A percentile compares a stretch with the other conserved stretches of the same genome.
phyloP scores from a whole-genome alignment of 192 early-diverging fungal species.

The Coemansia sp. region DNA sequence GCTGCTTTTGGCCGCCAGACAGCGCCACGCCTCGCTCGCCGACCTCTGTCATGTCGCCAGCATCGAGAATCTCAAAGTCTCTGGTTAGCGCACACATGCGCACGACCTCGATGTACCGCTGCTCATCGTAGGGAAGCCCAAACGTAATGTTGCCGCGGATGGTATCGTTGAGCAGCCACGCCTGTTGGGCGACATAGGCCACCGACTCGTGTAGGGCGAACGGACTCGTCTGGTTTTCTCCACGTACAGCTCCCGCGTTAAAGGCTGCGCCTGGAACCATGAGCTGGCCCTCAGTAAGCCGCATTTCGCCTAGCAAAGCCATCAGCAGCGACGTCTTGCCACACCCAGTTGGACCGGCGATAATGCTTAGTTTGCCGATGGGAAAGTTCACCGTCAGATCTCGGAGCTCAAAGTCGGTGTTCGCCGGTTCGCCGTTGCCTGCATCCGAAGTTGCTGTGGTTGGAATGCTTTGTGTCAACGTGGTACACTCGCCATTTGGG shows the following conservation, averaged over 20 bases:
- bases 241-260: conserved; percentile 61
- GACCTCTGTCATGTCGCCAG: conserved; percentile 91
- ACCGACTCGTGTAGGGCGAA: conserved; percentile 69
- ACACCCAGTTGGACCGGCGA: conserved; percentile 70
- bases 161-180: conserved; percentile 98
- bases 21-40: conserved; percentile 90
- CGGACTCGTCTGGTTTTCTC: conserved; percentile 57
- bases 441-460: conserved; percentile 47
- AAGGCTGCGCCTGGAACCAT: conserved; percentile 57
- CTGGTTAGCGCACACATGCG: conserved; percentile 81
- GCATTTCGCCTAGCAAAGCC: conserved; percentile 89
- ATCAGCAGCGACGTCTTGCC: conserved; percentile 79
- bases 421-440: conserved; percentile 68
- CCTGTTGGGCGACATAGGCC: conserved; percentile 65
- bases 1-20: conserved; percentile 90
- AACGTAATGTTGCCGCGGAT: conserved; percentile 92
- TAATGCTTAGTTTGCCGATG: conserved; percentile 67
- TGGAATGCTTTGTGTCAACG: background rate
- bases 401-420: conserved; percentile 63
- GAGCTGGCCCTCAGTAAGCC: conserved; percentile 50
- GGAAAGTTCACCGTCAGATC: conserved; percentile 73
- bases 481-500: background rate
- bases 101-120: conserved; percentile 76
- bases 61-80: conserved; percentile 85
- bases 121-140: conserved; percentile 74